Base-by-base conservation (phyloP, 1,284 basidiomycete genomes). In the Papiliotrema nemorosa region DNA sequence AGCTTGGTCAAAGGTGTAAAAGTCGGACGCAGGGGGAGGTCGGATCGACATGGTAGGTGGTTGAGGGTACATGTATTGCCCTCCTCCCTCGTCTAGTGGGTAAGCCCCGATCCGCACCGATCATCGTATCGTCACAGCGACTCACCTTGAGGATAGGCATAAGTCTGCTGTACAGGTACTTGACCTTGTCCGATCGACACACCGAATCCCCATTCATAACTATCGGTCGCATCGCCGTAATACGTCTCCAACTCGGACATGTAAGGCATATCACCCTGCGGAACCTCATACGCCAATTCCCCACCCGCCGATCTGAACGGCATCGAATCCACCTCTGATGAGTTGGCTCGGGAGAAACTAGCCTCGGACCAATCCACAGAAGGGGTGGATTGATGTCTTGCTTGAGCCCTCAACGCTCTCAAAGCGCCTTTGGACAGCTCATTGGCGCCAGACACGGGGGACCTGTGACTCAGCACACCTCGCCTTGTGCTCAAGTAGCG, bases 341-440 rank as follows among this genome's bases (percentile, higher is more conserved):
- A 42, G 16, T 33, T 36, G 9, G 55, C 49, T 14, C 54, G 49
- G 12, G 63, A 63, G 50, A 26, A 43, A 20, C 41, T 29, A 26
- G 14, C 37, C 13, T 62, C 58, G 9, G 61, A 60, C 58, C 63
- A 64, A 12, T 60, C 56, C n/a, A 50, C 45, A 13, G 56, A 60
- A 9, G 36, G 14, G n/a, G 46, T 36, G 21, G 37, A 40, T 34
- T 57, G 53, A 34, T 63, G 58, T 38, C 64, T 41, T 1, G 55
- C 58, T 50, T 64, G 62, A 33, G 66, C 64, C 2, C 66, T 52
- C 13, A 68, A 48, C 3, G 66, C 66, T 22, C 66, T 41, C 6
- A 68, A 39, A 25, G 66, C 64, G 2, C 66, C 66, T 49, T 68
- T 68, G 16, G 62, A 66, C 9, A 68, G 53, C 49, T 60, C 66